phyloP scores from a whole-genome alignment of 1,284 basidiomycete genomes.

The Moniliophthora roreri region DNA sequence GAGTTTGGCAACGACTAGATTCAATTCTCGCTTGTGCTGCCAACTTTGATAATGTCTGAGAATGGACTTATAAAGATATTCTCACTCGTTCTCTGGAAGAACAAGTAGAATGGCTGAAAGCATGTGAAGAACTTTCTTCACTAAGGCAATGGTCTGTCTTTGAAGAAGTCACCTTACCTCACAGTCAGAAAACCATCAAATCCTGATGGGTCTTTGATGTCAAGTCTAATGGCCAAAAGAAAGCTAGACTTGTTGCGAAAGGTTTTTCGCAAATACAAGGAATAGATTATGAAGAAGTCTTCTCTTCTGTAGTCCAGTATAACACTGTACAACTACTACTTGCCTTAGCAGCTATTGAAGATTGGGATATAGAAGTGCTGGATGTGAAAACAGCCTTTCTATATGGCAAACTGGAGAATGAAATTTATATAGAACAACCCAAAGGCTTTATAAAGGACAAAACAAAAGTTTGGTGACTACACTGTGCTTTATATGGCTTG shows the following conservation, averaged over 20 bases:
- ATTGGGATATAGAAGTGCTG: conserved; percentile 30
- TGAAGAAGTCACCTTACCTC: not conserved
- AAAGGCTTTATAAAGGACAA: conserved; percentile 23
- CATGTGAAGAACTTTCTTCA: not conserved
- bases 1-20: not conserved
- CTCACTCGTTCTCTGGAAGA: not conserved
- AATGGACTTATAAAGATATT: not conserved
- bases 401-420: conserved; percentile 33
- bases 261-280: not conserved
- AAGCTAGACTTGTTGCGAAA: not conserved
- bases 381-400: conserved; percentile 39
- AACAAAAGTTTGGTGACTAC: conserved; percentile 24
- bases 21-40: not conserved
- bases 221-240: not conserved
- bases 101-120: not conserved
- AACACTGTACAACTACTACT: conserved; percentile 19
- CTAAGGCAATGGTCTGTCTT: not conserved
- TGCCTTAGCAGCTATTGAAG: conserved; percentile 26
- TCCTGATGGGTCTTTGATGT: not conserved
- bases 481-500: conserved; percentile 28
- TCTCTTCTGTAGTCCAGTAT: not conserved
- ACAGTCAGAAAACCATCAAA: not conserved
- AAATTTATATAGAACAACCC: conserved; percentile 36
- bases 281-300: not conserved
- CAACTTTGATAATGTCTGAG: not conserved